These are phyloP conservation scores for Hericium rajendrae DNA, from an alignment of 768 basidiomycete species.

Conservation along the genomic window DNA sequence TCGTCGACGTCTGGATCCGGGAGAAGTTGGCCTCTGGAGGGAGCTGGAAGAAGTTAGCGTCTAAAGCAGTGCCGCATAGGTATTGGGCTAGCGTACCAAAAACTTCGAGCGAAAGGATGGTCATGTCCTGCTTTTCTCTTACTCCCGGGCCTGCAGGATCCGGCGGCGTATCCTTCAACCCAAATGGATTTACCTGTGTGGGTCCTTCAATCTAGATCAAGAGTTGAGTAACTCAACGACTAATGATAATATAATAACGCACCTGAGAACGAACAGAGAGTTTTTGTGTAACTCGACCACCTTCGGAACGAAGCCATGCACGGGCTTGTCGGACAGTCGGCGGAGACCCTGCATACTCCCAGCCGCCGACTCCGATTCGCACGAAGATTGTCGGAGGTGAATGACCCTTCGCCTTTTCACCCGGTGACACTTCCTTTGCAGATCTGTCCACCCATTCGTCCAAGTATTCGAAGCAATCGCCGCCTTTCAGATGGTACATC, in stretches of 20 bases:
- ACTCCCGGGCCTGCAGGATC: conserved; percentile 21
- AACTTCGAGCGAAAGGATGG: conserved; percentile 72
- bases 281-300: conserved; percentile 11
- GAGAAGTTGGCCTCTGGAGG: conserved; percentile 44
- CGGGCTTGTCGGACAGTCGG: conserved; percentile 49
- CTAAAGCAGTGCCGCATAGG: background rate
- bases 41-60: conserved; percentile 14
- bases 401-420: conserved; percentile 3
- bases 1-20: conserved; percentile 62
- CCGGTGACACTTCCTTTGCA: background rate
- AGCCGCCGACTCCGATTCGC: conserved; percentile 40
- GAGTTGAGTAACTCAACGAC: no score
- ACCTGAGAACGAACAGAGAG: conserved; percentile 43
- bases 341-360: conserved; percentile 73
- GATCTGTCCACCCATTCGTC: conserved; percentile 43
- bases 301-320: conserved; percentile 38
- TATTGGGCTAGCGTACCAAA: conserved; percentile 46
- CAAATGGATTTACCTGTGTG: conserved; percentile 67
- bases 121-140: conserved; percentile 64
- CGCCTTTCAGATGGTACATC: conserved; percentile 61
- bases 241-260: background rate
- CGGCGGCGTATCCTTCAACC: conserved; percentile 48
- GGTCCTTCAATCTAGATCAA: conserved; percentile 51
- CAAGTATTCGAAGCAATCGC: conserved; percentile 43
- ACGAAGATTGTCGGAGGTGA: conserved; percentile 11